Evolutionary conservation across 2,329 filamentous ascomycete genomes (phyloP).

Genomic region (Chrysosporium queenslandicum): DNA sequence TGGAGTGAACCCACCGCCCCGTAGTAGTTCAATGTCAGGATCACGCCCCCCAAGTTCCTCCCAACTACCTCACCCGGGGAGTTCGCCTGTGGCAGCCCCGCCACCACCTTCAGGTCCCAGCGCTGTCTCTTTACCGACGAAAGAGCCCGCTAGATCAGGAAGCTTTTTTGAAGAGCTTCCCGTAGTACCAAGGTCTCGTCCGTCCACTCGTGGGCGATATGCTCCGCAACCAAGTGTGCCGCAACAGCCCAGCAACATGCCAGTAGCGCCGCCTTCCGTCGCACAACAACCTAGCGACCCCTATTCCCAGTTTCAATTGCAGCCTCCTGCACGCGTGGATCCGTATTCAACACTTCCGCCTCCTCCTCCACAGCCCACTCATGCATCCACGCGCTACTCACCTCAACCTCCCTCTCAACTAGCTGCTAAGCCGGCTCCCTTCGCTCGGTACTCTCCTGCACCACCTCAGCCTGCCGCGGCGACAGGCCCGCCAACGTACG

Average conservation of each 20-base stretch:
- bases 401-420: slow-evolving; percentile 30
- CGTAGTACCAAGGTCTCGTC: slow-evolving; percentile 50
- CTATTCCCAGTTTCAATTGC: slow-evolving; percentile 25
- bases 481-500: slow-evolving; percentile 30
- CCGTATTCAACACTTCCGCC: slow-evolving; percentile 25
- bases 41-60: slow-evolving; percentile 19
- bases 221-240: slow-evolving; percentile 28
- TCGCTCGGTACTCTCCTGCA: slow-evolving; percentile 38
- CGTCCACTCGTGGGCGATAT: slow-evolving; percentile 39
- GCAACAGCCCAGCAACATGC: slow-evolving; percentile 24
- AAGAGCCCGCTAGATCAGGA: slow-evolving; percentile 20
- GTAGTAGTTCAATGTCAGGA: slow-evolving; percentile 52
- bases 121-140: slow-evolving; percentile 10
- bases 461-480: slow-evolving; percentile 30
- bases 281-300: slow-evolving; percentile 22
- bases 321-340: slow-evolving; percentile 26
- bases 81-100: slow-evolving; percentile 16
- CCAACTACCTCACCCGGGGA: slow-evolving; percentile 16
- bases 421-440: slow-evolving; percentile 29
- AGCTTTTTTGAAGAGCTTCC: slow-evolving; percentile 75
- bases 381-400: slow-evolving; percentile 32
- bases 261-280: not conserved
- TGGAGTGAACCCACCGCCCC: slow-evolving; percentile 44
- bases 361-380: slow-evolving; percentile 12
- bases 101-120: slow-evolving; percentile 14